phyloP scores from a whole-genome alignment of 495 filamentous ascomycete species.

The Hypoxylon fuscum region DNA sequence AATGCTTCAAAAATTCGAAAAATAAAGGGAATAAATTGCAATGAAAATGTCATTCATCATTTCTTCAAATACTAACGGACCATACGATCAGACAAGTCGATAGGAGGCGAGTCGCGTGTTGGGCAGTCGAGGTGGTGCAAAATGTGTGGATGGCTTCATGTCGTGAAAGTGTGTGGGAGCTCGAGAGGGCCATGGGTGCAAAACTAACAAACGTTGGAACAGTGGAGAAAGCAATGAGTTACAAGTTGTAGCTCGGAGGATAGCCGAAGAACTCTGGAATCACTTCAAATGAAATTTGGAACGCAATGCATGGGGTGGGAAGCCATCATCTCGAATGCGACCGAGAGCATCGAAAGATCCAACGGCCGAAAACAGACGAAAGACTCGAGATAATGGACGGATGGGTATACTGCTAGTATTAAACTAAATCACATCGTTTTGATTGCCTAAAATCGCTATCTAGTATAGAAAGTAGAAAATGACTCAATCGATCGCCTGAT shows the following conservation, averaged over 20 bases:
- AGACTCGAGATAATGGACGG: not conserved
- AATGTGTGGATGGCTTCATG: slow-evolving; percentile 56
- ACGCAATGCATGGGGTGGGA: slow-evolving; percentile 46
- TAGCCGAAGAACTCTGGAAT: slow-evolving; percentile 39
- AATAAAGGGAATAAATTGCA: not conserved
- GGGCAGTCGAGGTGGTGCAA: slow-evolving; percentile 23
- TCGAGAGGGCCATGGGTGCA: not conserved
- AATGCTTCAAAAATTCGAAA: not conserved
- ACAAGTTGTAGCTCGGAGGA: slow-evolving; percentile 30
- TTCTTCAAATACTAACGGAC: not conserved
- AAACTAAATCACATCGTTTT: slow-evolving; percentile 28
- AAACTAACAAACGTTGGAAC: slow-evolving; percentile 38
- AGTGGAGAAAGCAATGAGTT: slow-evolving; percentile 1
- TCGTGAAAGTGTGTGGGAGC: slow-evolving; percentile 17
- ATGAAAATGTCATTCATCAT: slow-evolving; percentile 8
- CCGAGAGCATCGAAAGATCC: slow-evolving; percentile 32
- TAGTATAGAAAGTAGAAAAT: slow-evolving; percentile 36
- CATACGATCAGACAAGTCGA: not conserved
- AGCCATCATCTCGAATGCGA: slow-evolving; percentile 47
- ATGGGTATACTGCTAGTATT: slow-evolving; percentile 33
- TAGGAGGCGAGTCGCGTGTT: slow-evolving; percentile 1
- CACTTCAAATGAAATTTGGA: slow-evolving; percentile 18
- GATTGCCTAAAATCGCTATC: slow-evolving; percentile 28
- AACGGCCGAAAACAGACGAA: slow-evolving; percentile 41
- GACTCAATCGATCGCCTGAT: slow-evolving; percentile 41